Conservation (phyloP, 2,329 filamentous ascomycete species). For the Microdochium paspali region DNA sequence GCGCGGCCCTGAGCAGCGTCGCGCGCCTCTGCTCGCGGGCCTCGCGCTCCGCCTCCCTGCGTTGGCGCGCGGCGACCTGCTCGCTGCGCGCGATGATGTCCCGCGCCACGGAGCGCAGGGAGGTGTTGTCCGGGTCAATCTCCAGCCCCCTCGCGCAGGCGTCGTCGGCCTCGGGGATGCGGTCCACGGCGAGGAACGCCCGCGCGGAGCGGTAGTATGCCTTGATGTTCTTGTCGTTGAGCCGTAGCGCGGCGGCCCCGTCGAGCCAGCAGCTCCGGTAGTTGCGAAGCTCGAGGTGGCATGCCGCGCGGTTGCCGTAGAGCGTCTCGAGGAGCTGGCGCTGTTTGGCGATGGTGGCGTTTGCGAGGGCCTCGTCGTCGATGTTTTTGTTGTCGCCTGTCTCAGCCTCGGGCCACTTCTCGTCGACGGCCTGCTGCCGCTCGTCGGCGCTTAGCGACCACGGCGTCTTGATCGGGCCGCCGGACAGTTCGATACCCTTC, state of each 20-base stretch:
- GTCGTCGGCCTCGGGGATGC: slow-evolving; percentile 71
- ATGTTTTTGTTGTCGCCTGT: too few species aligned
- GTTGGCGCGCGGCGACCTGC: slow-evolving; percentile 43
- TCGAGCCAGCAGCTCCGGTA: slow-evolving; percentile 80
- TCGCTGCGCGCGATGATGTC: slow-evolving; percentile 55
- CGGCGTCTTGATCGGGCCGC: too few species aligned
- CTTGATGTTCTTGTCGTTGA: slow-evolving; percentile 79
- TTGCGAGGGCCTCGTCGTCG: background rate
- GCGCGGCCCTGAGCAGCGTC: slow-evolving; percentile 53
- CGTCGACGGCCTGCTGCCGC: slow-evolving; percentile 45
- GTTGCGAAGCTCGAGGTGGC: slow-evolving; percentile 81
- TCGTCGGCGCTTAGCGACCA: slow-evolving; percentile 21
- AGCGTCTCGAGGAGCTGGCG: slow-evolving; percentile 53
- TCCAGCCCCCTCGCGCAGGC: slow-evolving; percentile 64
- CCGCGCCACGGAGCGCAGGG: slow-evolving; percentile 51
- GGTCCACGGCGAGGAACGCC: slow-evolving; percentile 71
- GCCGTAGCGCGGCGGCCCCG: slow-evolving; percentile 66
- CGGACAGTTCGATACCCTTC: too few species aligned
- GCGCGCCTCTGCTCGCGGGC: slow-evolving; percentile 46
- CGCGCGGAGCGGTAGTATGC: slow-evolving; percentile 78
- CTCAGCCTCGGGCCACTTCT: background rate
- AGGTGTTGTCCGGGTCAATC: slow-evolving; percentile 60
- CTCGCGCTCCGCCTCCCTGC: slow-evolving; percentile 44
- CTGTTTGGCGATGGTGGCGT: background rate
- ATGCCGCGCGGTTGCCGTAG: slow-evolving; percentile 80